Base-by-base conservation (phyloP, 352 stramenopile genomes). In the Pythium phragmiticola region DNA sequence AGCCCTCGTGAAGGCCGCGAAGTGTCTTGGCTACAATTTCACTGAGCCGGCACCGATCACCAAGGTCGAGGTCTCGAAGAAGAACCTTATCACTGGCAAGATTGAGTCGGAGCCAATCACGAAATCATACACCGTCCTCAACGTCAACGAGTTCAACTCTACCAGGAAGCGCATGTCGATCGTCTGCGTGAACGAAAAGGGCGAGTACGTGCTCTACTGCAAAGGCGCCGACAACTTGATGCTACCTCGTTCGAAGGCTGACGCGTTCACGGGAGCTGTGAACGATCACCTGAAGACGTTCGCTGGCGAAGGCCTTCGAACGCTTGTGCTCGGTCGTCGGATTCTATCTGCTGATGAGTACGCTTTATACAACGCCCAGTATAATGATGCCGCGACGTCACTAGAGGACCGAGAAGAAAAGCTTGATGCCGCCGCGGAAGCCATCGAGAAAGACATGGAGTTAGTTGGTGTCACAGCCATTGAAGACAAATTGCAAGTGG, bases 131-230 rank as follows among this genome's bases (percentile, higher is more conserved):
- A 83, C 72, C 30, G 79, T 92, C n/a, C 60, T 94, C 23, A 88
- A 92, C 65, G 77, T 94, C 26, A 88, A 88, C 58, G 84, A 94
- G 72, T 94, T 94, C 70, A 92, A 88, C 58, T 98, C 89, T 45
- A 83, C 97, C 26, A 78, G 97, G n/a, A 99, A 99, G 72, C 80
- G 97, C 52, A 99, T 99, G 97, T 98, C 93, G 13, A 89, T 99
- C 19, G 74, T 99, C 23, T 81, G 97, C 13, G 69, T 93, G 30
- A 81, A 80, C 37, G 71, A 76, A 0, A 75, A 70, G 9, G 37
- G 55, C 12, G 60, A 85, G 54, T 80, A 85, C 26, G 49, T 88
- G 41, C 63, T 92, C 30, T 89, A 88, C 52, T 89, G 78, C 69
- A 95, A 96, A 69, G 88, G 88, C 7, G 85, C 87, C 5, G 88